A percentile compares a stretch with the other conserved stretches of the same genome.
phyloP scores from a whole-genome alignment of 2,329 filamentous ascomycete genomes.

The Tolypocladium tundrense region DNA sequence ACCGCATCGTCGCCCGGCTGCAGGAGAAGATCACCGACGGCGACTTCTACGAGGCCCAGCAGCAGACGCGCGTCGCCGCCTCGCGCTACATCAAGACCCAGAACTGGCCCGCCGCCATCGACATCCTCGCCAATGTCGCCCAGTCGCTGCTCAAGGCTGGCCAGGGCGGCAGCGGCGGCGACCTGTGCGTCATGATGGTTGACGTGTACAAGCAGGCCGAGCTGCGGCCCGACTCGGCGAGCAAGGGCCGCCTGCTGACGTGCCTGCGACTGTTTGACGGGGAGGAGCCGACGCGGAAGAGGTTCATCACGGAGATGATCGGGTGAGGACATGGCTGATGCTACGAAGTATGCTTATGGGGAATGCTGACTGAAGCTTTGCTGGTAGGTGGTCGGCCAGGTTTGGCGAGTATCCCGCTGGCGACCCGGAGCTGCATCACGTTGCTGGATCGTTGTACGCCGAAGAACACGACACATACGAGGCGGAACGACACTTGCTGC shows the following conservation, averaged over 20 bases:
- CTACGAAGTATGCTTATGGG: neutral
- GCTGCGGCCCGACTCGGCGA: conserved; percentile 62
- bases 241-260: conserved; percentile 66
- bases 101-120: conserved; percentile 77
- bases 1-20: conserved; percentile 51
- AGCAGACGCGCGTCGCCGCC: conserved; percentile 92
- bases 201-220: conserved; percentile 87
- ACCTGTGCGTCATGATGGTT: conserved; percentile 76
- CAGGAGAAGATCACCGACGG: conserved; percentile 83
- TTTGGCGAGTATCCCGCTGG: conserved; percentile 81
- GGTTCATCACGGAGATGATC: conserved; percentile 79
- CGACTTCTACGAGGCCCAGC: conserved; percentile 95
- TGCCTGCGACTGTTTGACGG: conserved; percentile 70
- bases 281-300: conserved; percentile 85
- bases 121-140: conserved; percentile 77
- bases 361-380: conserved; percentile 2
- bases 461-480: conserved; percentile 89
- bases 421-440: conserved; percentile 90
- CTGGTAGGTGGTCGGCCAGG: conserved; percentile 63
- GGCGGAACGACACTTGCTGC: conserved; percentile 77
- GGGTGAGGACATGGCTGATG: conserved; percentile 34
- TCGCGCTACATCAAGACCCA: conserved; percentile 83
- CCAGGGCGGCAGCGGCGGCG: conserved; percentile 88
- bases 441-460: conserved; percentile 79
- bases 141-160: conserved; percentile 79